These are phyloP conservation scores for Aspergillus ochraceoroseus DNA, from an alignment of 2,329 filamentous ascomycete species.

Conservation along the genomic window DNA sequence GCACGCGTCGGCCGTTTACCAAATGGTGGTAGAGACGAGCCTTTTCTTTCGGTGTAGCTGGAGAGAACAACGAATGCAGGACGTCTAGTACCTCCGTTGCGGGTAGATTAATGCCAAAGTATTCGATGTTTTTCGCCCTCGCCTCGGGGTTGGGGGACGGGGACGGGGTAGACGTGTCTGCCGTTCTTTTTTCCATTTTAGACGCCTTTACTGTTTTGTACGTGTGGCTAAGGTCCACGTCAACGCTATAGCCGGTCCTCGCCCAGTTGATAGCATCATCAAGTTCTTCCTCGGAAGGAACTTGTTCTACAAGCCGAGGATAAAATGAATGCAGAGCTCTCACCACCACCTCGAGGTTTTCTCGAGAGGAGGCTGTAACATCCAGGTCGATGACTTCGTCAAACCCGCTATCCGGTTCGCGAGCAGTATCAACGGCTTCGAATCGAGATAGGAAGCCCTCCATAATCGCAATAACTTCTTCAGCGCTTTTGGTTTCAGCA, in stretches of 20 bases:
- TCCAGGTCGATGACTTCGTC: constrained; percentile 82
- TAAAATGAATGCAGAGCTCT: constrained; percentile 67
- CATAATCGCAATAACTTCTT: constrained; percentile 86
- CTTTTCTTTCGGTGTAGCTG: constrained; percentile 48
- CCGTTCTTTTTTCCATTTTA: constrained; percentile 40
- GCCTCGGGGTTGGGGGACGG: constrained; percentile 30
- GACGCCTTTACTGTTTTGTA: constrained; percentile 39
- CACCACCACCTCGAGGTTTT: constrained; percentile 78
- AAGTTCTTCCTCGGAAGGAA: constrained; percentile 69
- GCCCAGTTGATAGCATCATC: constrained; percentile 74
- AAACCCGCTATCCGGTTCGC: constrained; percentile 72
- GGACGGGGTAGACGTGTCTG: constrained; percentile 16
- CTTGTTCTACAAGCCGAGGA: constrained; percentile 61
- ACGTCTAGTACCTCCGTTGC: constrained; percentile 50
- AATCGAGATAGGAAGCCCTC: constrained; percentile 86
- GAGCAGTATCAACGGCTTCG: constrained; percentile 64
- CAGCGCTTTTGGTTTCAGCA: constrained; percentile 63
- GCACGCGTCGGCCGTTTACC: constrained; percentile 67
- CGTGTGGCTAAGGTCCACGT: constrained; percentile 62
- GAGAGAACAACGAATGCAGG: constrained; percentile 66
- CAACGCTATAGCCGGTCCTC: constrained; percentile 69
- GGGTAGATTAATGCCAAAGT: constrained; percentile 58
- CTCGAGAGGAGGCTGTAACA: constrained; percentile 67
- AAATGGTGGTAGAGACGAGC: constrained; percentile 72
- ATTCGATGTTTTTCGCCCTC: constrained; percentile 57